These are phyloP conservation scores for Pogostemon cablin DNA, from an alignment of 257 asterid genomes.

Conservation along the genomic window DNA sequence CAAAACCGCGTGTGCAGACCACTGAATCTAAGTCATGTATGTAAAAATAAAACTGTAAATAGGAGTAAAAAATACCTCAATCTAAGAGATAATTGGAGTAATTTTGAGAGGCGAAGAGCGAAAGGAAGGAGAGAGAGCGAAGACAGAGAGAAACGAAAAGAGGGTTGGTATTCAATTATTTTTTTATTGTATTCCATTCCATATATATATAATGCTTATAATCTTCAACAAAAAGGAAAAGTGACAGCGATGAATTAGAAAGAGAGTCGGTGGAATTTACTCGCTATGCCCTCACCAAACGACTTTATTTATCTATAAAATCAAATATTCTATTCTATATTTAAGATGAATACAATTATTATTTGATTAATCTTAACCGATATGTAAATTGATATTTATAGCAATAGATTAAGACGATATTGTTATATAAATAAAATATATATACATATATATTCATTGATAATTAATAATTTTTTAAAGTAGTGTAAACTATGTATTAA, in stretches of 20 bases:
- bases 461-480: too few relatives aligned
- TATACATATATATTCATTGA: too few relatives aligned
- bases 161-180: conserved; percentile 18
- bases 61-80: conserved; percentile 37
- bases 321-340: background rate
- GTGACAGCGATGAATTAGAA: conserved; percentile 11
- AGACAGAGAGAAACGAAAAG: conserved; percentile 15
- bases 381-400: too few relatives aligned
- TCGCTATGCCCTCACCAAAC: conserved; percentile 25
- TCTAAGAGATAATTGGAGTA: conserved; percentile 35
- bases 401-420: too few relatives aligned
- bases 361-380: background rate
- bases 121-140: background rate
- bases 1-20: conserved; percentile 28
- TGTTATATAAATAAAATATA: too few relatives aligned
- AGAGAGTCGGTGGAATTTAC: conserved; percentile 24
- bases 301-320: conserved; percentile 13
- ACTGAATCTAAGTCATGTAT: conserved; percentile 25
- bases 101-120: conserved; percentile 36
- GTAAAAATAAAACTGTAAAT: conserved; percentile 25
- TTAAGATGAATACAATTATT: background rate
- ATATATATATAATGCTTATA: conserved; percentile 16
- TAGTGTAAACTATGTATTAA: too few relatives aligned
- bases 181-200: conserved; percentile 5
- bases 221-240: background rate